Percentiles rank a stretch among this genome's conserved stretches.
Evolutionary conservation across 495 filamentous ascomycete species (phyloP).

Genomic region (Usnea hakonensis): DNA sequence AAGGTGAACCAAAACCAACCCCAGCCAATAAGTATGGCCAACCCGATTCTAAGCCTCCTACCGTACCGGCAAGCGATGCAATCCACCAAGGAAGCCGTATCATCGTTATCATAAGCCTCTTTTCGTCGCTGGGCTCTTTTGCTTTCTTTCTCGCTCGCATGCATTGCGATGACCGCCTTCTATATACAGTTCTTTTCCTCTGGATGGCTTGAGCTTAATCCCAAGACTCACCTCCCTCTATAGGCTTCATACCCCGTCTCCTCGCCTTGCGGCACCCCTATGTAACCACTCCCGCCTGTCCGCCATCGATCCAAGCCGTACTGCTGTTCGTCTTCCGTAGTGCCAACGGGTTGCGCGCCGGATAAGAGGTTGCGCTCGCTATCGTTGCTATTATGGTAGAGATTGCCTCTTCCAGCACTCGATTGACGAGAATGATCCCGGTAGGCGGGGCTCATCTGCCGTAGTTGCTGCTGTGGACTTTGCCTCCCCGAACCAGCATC

Average conservation of each 20-base stretch:
- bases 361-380: constrained; percentile 40
- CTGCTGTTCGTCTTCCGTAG: constrained; percentile 20
- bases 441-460: constrained; percentile 16
- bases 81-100: no score
- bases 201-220: constrained; percentile 18
- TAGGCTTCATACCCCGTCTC: constrained; percentile 41
- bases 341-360: constrained; percentile 36
- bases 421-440: constrained; percentile 13
- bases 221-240: constrained; percentile 36
- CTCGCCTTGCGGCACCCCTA: constrained; percentile 34
- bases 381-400: constrained; percentile 37
- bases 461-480: constrained; percentile 8
- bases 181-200: not conserved
- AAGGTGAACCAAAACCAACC: no score
- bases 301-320: constrained; percentile 41
- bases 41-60: no score
- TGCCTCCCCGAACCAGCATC: not conserved
- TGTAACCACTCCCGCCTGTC: constrained; percentile 41
- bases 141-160: no score
- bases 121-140: no score
- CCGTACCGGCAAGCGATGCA: no score
- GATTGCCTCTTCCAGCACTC: constrained; percentile 17
- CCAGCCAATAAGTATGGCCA: no score
- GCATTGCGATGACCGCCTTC: not conserved
- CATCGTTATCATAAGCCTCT: not conserved